Evolutionary conservation across 2,329 filamentous ascomycete species (phyloP).

Genomic region (Penicillium sp.): DNA sequence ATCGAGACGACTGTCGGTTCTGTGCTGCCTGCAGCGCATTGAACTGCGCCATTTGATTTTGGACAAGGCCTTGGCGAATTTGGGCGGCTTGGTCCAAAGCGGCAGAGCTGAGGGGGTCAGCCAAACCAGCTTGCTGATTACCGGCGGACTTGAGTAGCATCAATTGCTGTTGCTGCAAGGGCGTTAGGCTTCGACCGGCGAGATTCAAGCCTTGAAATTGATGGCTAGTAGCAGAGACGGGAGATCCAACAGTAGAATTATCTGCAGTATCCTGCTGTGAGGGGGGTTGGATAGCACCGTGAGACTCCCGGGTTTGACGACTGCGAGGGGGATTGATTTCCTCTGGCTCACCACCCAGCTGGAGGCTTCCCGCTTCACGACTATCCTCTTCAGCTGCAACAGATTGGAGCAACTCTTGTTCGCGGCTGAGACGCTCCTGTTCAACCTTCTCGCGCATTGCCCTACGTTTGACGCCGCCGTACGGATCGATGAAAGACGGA

Average conservation of each 20-base stretch:
- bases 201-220: conserved; percentile 58
- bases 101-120: conserved; percentile 38
- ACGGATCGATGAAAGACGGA: conserved; percentile 78
- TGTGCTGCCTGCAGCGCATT: conserved; percentile 62
- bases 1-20: conserved; percentile 79
- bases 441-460: conserved; percentile 70
- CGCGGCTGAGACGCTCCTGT: conserved; percentile 56
- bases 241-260: conserved; percentile 44
- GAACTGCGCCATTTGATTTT: conserved; percentile 50
- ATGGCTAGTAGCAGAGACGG: conserved; percentile 41
- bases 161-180: conserved; percentile 73
- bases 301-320: conserved; percentile 57
- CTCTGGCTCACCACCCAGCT: conserved; percentile 89
- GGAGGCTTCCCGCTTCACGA: conserved; percentile 79
- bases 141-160: conserved; percentile 61
- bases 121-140: conserved; percentile 61
- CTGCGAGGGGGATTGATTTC: conserved; percentile 59
- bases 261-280: conserved; percentile 62
- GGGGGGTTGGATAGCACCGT: conserved; percentile 70
- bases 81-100: conserved; percentile 45
- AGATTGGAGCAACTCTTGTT: conserved; percentile 55
- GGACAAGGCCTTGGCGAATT: conserved; percentile 47
- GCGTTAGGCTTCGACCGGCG: conserved; percentile 71
- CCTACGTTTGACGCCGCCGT: conserved; percentile 77
- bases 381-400: conserved; percentile 66